These are phyloP conservation scores for Amorphotheca resinae DNA, from an alignment of 495 filamentous ascomycete genomes.

Conservation along the genomic window DNA sequence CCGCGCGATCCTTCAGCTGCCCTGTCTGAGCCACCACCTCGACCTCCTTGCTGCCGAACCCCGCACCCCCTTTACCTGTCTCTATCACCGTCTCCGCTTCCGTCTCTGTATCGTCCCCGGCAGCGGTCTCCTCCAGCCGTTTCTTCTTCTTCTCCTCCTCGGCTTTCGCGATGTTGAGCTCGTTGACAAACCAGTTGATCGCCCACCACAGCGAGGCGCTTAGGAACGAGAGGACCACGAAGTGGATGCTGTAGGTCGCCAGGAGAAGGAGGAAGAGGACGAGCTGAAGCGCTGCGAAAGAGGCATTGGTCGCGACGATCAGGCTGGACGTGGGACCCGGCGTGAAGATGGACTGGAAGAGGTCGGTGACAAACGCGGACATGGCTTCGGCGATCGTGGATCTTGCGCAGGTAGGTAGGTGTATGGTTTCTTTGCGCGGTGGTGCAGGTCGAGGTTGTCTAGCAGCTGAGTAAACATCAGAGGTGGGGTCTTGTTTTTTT, in stretches of 20 bases:
- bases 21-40: slow-evolving; percentile 11
- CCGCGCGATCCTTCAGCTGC: slow-evolving; percentile 12
- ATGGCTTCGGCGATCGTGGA: slow-evolving; percentile 33
- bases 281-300: slow-evolving; percentile 73
- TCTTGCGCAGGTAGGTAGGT: not conserved
- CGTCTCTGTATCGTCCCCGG: not conserved
- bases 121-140: slow-evolving; percentile 19
- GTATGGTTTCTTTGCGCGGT: not conserved
- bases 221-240: slow-evolving; percentile 64
- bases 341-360: slow-evolving; percentile 67
- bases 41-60: slow-evolving; percentile 13
- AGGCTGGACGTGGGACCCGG: slow-evolving; percentile 60
- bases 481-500: too few species aligned
- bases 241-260: slow-evolving; percentile 80
- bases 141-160: slow-evolving; percentile 46
- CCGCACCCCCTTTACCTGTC: slow-evolving; percentile 15
- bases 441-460: not conserved
- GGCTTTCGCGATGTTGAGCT: slow-evolving; percentile 54
- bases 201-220: slow-evolving; percentile 76
- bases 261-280: slow-evolving; percentile 65
- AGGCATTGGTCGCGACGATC: slow-evolving; percentile 77
- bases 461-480: not conserved
- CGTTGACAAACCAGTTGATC: slow-evolving; percentile 92
- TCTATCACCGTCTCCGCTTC: slow-evolving; percentile 40
- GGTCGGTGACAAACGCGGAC: slow-evolving; percentile 66